Percentiles rank a stretch among this genome's conserved stretches.
Conservation (phyloP, 371 early-diverging fungal species). For the Blyttiomyces sp. region DNA sequence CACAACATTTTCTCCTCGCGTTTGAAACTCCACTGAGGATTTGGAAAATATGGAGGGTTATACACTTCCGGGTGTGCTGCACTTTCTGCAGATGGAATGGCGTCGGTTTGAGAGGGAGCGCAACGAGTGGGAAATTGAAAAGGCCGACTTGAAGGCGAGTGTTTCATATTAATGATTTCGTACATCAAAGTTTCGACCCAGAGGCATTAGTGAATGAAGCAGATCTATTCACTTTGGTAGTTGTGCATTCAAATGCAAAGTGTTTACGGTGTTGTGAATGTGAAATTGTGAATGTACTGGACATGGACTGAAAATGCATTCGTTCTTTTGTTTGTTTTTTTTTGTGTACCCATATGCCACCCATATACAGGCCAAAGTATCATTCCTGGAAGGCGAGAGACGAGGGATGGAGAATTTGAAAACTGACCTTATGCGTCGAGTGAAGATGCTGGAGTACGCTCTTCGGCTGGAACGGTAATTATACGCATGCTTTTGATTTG, state of each 20-base stretch:
- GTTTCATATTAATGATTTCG: no score
- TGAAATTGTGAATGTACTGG: no score
- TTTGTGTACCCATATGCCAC: neutral
- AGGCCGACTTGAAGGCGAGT: constrained; percentile 73
- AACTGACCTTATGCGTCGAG: constrained; percentile 71
- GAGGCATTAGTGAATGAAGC: no score
- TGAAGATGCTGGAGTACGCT: constrained; percentile 89
- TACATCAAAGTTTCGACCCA: no score
- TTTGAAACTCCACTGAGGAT: no score
- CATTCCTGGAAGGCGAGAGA: constrained; percentile 80
- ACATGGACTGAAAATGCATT: no score
- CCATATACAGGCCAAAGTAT: constrained; percentile 55
- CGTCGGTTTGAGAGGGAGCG: constrained; percentile 81
- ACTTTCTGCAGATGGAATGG: constrained; percentile 83
- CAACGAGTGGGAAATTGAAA: constrained; percentile 86
- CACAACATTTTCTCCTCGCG: no score
- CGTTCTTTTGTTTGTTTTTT: neutral
- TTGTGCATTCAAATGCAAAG: no score
- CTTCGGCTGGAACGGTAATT: constrained; percentile 48
- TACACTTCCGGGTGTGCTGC: constrained; percentile 78
- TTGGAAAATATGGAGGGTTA: no score
- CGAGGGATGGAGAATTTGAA: constrained; percentile 73
- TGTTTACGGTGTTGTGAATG: no score
- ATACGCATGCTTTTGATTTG: no score
- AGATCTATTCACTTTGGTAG: no score